A percentile compares a stretch with the other conserved stretches of the same genome.
phyloP scores from a whole-genome alignment of 1,139 yeast genomes.

The Wickerhamomyces sp. region DNA sequence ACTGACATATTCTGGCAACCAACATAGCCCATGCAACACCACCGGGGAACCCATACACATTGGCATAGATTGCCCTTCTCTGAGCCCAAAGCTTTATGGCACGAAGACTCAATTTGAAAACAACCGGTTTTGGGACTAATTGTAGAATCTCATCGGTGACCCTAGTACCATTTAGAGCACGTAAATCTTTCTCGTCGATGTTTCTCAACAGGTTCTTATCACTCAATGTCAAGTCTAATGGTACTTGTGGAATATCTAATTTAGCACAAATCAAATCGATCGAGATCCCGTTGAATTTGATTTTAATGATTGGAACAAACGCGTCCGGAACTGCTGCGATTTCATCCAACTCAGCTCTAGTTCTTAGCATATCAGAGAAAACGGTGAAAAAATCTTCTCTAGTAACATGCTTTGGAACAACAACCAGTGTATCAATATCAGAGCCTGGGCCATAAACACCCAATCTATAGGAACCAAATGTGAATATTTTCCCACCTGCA shows the following conservation, averaged over 20 bases:
- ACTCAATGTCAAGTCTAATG: conserved; percentile 63
- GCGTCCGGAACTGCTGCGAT: conserved; percentile 95
- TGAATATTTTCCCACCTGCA: conserved; percentile 95
- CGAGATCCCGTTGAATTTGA: conserved; percentile 82
- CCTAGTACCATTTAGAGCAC: conserved; percentile 92
- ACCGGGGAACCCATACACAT: conserved; percentile 96
- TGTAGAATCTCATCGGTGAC: conserved; percentile 92
- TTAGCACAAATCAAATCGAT: conserved; percentile 86
- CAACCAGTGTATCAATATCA: conserved; percentile 93
- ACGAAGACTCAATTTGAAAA: conserved; percentile 86
- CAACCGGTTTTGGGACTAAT: conserved; percentile 88
- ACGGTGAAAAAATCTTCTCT: conserved; percentile 84
- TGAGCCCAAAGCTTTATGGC: conserved; percentile 97
- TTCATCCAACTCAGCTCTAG: conserved; percentile 79
- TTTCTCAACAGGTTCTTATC: conserved; percentile 83
- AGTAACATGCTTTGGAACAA: conserved; percentile 93
- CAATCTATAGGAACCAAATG: conserved; percentile 88
- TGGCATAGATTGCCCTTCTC: conserved; percentile 87
- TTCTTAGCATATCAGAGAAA: conserved; percentile 61
- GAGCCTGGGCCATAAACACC: conserved; percentile 99
- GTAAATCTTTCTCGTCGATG: conserved; percentile 82
- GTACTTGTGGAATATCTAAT: conserved; percentile 77
- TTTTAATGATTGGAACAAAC: conserved; percentile 88
- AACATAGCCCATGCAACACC: conserved; percentile 99
- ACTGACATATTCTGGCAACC: conserved; percentile 92